These are phyloP conservation scores for Populus hybrid DNA, from an alignment of 441 rosid species.

Conservation along the genomic window DNA sequence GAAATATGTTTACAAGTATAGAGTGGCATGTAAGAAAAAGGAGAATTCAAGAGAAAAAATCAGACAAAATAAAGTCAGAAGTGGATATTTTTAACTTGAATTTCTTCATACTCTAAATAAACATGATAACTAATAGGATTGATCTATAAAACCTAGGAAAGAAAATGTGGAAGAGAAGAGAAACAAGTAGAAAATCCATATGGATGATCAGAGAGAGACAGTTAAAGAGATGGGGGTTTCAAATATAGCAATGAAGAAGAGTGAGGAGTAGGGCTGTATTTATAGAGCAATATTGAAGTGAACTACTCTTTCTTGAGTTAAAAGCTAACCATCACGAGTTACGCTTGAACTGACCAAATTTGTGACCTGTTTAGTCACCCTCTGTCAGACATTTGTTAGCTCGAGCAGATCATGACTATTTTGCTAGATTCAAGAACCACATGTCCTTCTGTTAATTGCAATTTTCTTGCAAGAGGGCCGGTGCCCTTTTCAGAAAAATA, in stretches of 20 bases:
- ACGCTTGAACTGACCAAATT: slow-evolving; percentile 18
- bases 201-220: neutral
- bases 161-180: neutral
- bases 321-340: slow-evolving; percentile 22
- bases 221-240: neutral
- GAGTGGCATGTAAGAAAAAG: neutral
- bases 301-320: slow-evolving; percentile 6
- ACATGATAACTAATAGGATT: neutral
- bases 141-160: neutral
- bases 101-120: neutral
- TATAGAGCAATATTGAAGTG: slow-evolving; percentile 27
- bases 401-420: neutral
- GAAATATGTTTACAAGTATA: neutral
- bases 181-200: neutral
- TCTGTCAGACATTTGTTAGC: slow-evolving; percentile 4
- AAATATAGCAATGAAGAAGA: slow-evolving; percentile 1
- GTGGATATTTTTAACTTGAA: neutral
- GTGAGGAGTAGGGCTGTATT: slow-evolving; percentile 21
- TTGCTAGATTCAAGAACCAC: neutral
- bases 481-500: neutral
- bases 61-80: neutral
- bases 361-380: neutral
- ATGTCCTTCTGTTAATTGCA: neutral
- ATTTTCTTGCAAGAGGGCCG: neutral
- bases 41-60: neutral